Evolutionary conservation across 768 basidiomycete genomes (phyloP), one percentile per base, ranked within the genome.

Genomic region (Kwoniella shandongensis): DNA sequence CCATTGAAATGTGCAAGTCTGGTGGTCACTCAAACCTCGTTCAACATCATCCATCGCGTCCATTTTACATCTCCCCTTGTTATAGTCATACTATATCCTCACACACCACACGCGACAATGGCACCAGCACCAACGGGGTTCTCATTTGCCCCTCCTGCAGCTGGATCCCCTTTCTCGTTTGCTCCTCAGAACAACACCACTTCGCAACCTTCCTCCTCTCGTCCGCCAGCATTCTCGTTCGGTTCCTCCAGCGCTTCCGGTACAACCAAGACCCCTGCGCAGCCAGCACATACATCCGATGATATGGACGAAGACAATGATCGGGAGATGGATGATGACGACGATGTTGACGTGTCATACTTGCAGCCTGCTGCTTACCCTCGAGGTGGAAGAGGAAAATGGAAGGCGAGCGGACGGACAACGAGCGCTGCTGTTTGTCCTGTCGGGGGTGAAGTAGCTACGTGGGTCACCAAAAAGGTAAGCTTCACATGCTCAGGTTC

Each of bases 361-460:
- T 55, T 68, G 18, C 50, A 65, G 32, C 70, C 70, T 27, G 27
- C 51, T 11, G 62, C 65, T 6, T 66, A 57, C 30, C 18, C 44
- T 11, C 15, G 44, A 15, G 53, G 50, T 20, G 65, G 53, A 13
- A 70, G 57, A 50, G 40, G 35, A 30, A 68, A 63, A 57, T 73
- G 71, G 71, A 51, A 51, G 32, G 56, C 50, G 15, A 32, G 52
- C 1, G 71, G 71, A 2, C 32, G 66, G 38, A 63, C 61, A 3
- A 27, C 66, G 18, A 25, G 38, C 10, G 51, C 54, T 32, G 58
- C 59, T 13, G 51, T 65, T 25, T 44, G 42, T 17, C 71, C 71
- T 27, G 56, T 54, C 6, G 72, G 66, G 2, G 69, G 69, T 3
- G 65, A 68, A 38, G 17, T 67, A 40, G 69, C 69, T 12, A 30